Evolutionary conservation across 306 rosid genomes (phyloP), one percentile per base, ranked within the genome.

Genomic region (Astragalus glycyphyllos): DNA sequence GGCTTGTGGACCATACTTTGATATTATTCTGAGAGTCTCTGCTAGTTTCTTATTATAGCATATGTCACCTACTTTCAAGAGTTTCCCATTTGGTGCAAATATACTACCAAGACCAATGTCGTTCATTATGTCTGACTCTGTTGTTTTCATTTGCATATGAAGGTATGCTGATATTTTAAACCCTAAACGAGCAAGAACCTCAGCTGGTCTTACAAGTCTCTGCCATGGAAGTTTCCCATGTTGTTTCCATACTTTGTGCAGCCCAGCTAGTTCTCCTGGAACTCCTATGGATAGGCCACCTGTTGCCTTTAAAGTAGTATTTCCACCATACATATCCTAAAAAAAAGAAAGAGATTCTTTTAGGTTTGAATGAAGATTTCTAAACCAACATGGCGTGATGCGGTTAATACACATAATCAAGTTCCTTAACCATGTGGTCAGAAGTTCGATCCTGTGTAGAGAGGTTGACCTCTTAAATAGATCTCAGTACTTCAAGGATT

Each of bases 251-350:
- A 73, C 96, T 55, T 69, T 26, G 69, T 84, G 77, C 67, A 93
- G 97, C 8, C 97, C 97, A 6, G 96, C 94, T 8, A 93, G 86
- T 65, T 87, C 86, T 49, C 92, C 96, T 1, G 97, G 97, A 56
- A 88, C 83, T 45, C 79, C 97, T 16, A 90, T 46, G 0, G 98
- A 84, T 55, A 93, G 89, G 37, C 82, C 77, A 2, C 98, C 97
- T 55, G 7, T 77, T 26, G 16, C 75, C 79, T 93, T 90, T 47
- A 81, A 59, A 67, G 84, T 73, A 41, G 83, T 40, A 45, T 84
- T 87, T 8, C 84, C 87, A 50, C 38, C 82, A 75, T 93, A 93
- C 96, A 90, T 93, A 29, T 88, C 72, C 98, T 93, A 81, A 34
- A 66, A 78, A 40, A 58, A 20, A n/a, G n/a, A n/a, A n/a, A n/a